Percentiles rank a stretch among this genome's conserved stretches.
Evolutionary conservation across 148 eudicot genomes (phyloP).

Genomic region (Fagopyrum esculentum): DNA sequence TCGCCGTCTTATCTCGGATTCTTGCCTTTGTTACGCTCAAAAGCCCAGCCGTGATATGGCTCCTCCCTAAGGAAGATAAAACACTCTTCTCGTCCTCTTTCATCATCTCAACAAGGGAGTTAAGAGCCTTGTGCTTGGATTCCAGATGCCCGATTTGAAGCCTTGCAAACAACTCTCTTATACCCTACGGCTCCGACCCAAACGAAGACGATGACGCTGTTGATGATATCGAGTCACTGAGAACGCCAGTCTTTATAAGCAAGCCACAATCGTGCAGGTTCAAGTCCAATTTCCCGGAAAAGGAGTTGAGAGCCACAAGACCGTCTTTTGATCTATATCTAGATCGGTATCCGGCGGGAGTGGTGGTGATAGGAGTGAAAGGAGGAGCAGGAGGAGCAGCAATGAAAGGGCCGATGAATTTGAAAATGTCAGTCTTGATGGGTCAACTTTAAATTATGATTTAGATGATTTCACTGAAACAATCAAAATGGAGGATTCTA

Average conservation of each 20-base stretch:
- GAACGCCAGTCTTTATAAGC: slow-evolving; percentile 76
- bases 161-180: slow-evolving; percentile 75
- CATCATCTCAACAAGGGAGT: slow-evolving; percentile 21
- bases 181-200: slow-evolving; percentile 27
- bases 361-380: slow-evolving; percentile 19
- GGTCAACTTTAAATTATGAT: slow-evolving; percentile 33
- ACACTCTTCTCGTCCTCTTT: slow-evolving; percentile 73
- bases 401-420: slow-evolving; percentile 19
- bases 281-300: slow-evolving; percentile 66
- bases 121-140: slow-evolving; percentile 77
- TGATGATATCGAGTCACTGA: slow-evolving; percentile 32
- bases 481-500: slow-evolving; percentile 4
- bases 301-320: slow-evolving; percentile 36
- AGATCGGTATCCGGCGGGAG: slow-evolving; percentile 15
- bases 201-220: slow-evolving; percentile 22
- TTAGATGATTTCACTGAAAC: slow-evolving; percentile 36
- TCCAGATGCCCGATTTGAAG: slow-evolving; percentile 92
- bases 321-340: too few relatives aligned
- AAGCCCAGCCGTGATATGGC: slow-evolving; percentile 64
- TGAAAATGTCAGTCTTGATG: slow-evolving; percentile 30
- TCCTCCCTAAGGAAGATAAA: slow-evolving; percentile 54
- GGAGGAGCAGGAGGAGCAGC: slow-evolving; percentile 19
- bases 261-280: slow-evolving; percentile 75
- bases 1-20: slow-evolving; percentile 67
- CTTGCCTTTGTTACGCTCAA: slow-evolving; percentile 67